Evolutionary conservation across 106 monocot species (phyloP).

Genomic region (Dendrobium huoshanense): DNA sequence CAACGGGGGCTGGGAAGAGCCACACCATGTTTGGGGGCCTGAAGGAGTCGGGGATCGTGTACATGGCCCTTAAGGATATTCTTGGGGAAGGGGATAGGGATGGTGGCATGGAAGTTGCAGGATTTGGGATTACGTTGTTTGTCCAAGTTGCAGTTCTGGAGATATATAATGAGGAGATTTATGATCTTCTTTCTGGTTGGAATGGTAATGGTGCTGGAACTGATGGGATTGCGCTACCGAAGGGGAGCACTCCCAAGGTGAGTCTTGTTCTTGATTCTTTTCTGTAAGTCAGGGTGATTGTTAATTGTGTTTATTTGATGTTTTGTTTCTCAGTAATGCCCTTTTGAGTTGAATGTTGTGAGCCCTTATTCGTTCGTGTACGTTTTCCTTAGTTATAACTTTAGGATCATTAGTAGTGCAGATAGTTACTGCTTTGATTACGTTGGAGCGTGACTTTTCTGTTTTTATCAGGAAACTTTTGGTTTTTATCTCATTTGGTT

Average conservation of each 20-base stretch:
- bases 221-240: conserved; percentile 23
- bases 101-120: conserved; percentile 26
- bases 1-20: conserved; percentile 95
- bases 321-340: background rate
- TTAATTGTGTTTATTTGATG: background rate
- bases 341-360: background rate
- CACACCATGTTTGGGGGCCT: conserved; percentile 91
- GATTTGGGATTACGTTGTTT: conserved; percentile 48
- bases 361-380: background rate
- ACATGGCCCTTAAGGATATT: conserved; percentile 80
- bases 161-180: conserved; percentile 98
- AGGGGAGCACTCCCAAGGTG: conserved; percentile 75
- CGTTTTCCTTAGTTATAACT: background rate
- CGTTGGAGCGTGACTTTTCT: no score
- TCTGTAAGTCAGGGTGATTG: background rate
- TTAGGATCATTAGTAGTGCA: background rate
- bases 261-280: background rate
- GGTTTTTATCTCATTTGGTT: no score
- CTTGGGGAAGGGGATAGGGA: conserved; percentile 30
- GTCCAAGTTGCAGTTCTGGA: conserved; percentile 85
- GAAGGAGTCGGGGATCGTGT: conserved; percentile 82
- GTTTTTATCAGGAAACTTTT: no score
- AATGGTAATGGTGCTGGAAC: conserved; percentile 17
- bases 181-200: conserved; percentile 71
- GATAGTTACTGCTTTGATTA: background rate